phyloP scores from a whole-genome alignment of 306 rosid genomes.

The Ormosia semicastrata region DNA sequence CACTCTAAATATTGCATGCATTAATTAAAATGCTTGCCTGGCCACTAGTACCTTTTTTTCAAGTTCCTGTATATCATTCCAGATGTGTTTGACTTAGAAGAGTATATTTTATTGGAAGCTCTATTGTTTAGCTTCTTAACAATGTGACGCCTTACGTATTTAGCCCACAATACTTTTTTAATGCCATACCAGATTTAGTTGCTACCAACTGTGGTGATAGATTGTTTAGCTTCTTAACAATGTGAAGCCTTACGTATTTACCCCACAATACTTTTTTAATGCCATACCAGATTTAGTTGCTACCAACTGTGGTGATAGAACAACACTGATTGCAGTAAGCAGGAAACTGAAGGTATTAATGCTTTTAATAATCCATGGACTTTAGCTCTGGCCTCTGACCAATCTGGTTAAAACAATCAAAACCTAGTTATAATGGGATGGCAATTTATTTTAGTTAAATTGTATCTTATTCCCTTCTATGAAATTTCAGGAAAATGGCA shows the following conservation, averaged over 20 bases:
- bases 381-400: background rate
- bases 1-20: slow-evolving; percentile 10
- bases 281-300: slow-evolving; percentile 32
- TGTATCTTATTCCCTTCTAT: background rate
- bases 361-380: slow-evolving; percentile 5
- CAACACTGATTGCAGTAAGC: slow-evolving; percentile 20
- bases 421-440: background rate
- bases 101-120: background rate
- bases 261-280: background rate
- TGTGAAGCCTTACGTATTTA: background rate
- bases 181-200: slow-evolving; percentile 32
- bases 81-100: background rate
- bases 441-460: background rate
- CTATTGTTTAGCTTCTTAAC: background rate
- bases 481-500: slow-evolving; percentile 48
- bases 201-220: slow-evolving; percentile 30
- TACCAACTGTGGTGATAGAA: slow-evolving; percentile 27
- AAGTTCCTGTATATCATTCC: background rate
- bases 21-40: background rate
- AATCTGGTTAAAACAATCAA: background rate
- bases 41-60: background rate
- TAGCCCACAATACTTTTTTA: background rate
- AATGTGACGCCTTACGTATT: background rate
- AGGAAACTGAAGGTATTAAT: slow-evolving; percentile 70
- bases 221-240: background rate